Percentiles rank a stretch among this genome's conserved stretches.
Conservation (phyloP, 1,139 yeast genomes). For the Candida frijolesensis region DNA sequence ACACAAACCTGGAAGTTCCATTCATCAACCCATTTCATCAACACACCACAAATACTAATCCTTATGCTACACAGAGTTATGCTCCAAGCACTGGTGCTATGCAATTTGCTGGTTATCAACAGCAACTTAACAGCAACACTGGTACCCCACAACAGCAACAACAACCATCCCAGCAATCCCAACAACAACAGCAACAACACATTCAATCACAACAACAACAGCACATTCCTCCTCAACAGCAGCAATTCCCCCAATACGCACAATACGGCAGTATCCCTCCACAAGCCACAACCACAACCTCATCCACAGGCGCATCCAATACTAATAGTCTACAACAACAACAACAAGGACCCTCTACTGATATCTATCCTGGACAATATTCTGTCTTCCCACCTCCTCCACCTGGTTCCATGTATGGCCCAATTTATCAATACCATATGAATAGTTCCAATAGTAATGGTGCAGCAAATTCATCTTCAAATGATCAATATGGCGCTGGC, state of each 20-base stretch:
- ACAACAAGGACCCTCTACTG: conserved; percentile 7
- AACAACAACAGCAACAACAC: neutral
- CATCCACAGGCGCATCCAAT: neutral
- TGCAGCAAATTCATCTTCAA: conserved; percentile 9
- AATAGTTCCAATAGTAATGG: conserved; percentile 16
- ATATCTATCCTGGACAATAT: conserved; percentile 13
- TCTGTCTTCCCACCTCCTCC: conserved; percentile 19
- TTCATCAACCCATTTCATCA: conserved; percentile 2
- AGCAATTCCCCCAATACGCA: conserved; percentile 10
- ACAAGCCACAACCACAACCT: neutral
- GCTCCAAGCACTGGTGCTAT: neutral
- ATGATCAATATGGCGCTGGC: conserved; percentile 16
- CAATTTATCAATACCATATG: conserved; percentile 14
- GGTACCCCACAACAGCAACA: conserved; percentile 3
- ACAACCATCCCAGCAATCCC: conserved; percentile 3
- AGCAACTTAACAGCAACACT: neutral
- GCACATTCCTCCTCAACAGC: conserved; percentile 10
- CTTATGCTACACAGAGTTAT: conserved; percentile 2
- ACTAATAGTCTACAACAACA: neutral
- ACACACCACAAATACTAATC: neutral
- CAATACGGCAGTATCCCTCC: conserved; percentile 4
- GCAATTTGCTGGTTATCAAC: neutral
- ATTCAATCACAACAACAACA: conserved; percentile 7
- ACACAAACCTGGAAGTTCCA: conserved; percentile 1
- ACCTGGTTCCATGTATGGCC: conserved; percentile 2